Evolutionary conservation across 345 rosid genomes (phyloP).

Genomic region (Acer saccharum): DNA sequence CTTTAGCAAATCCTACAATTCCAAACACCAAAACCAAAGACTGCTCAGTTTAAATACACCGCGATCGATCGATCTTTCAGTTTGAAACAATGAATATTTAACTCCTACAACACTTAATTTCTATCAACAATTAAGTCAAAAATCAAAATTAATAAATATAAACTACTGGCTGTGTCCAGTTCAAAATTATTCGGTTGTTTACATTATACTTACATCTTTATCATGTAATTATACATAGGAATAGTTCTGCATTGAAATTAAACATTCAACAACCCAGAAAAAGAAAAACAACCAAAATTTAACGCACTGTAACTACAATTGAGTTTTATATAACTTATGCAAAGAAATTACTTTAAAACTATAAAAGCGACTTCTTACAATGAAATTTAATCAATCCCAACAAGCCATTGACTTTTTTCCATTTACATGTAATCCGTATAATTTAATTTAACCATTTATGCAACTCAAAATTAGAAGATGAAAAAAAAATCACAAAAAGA

Average conservation of each 20-base stretch:
- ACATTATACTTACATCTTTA: not conserved
- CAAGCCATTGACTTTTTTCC: not conserved
- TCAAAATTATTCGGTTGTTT: not conserved
- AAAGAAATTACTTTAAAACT: not conserved
- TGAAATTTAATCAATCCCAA: not conserved
- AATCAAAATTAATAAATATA: not conserved
- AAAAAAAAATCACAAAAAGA: constrained; percentile 9
- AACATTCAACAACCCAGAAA: not conserved
- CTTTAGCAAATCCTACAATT: constrained; percentile 38
- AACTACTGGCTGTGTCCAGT: not conserved
- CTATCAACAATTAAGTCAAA: not conserved
- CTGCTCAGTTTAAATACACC: constrained; percentile 9
- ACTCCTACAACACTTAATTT: not conserved
- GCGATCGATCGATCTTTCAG: not conserved
- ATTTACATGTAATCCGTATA: not conserved
- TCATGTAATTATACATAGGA: not conserved
- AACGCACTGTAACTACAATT: not conserved
- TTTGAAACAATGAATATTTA: not conserved
- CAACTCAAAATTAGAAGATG: constrained; percentile 1
- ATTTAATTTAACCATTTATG: constrained; percentile 13
- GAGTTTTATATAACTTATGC: constrained; percentile 7
- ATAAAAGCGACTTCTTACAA: not conserved
- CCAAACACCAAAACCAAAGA: constrained; percentile 8
- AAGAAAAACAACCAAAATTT: not conserved
- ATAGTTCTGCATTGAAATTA: not conserved